Evolutionary conservation across 2,329 filamentous ascomycete genomes (phyloP), one percentile per base, ranked within the genome.

Genomic region (Dothideomycetidae sp.): DNA sequence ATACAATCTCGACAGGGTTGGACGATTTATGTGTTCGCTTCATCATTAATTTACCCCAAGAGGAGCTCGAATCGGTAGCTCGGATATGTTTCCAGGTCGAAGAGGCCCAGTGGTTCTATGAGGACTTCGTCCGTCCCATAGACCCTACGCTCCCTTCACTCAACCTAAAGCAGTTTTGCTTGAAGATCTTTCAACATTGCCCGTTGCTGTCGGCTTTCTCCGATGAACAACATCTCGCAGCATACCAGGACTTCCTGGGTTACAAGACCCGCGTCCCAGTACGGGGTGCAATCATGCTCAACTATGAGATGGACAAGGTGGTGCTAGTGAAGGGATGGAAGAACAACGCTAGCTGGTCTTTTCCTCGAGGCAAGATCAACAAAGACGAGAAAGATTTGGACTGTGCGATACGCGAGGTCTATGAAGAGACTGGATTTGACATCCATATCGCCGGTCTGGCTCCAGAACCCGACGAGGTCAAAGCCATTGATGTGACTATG

Each of bases 101-200:
- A 61, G 92, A 98, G 62, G 90, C 90, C 51, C 92, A 98, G 75
- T 98, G 90, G 90, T 98, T 93, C 62, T 98, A 98, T 73, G 90
- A 98, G 67, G 90, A 98, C 61, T 98, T 98, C 56, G 84, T 98
- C 57, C 82, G 90, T 33, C 86, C 88, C 28, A 68, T 90, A 46
- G 81, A 94, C 59, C 78, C 85, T 36, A 71, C 71, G 28, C 70
- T 98, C 9, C 90, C 90, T 3, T 85, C 81, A 39, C 79, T 96
- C 68, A 75, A 77, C 31, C 70, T 98, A 21, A 78, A 82, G 48
- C 76, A 70, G 36, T 98, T 98, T 60, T 88, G 82, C 50, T 68
- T 93, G 42, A 75, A 79, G 49, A 92, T 98, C 50, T 94, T 96
- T 57, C 78, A 86, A 50, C 88, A 94, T 55, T 96, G 88, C 50